These are phyloP conservation scores for Backusella macrospora DNA, from an alignment of 192 early-diverging fungal genomes.

Conservation along the genomic window DNA sequence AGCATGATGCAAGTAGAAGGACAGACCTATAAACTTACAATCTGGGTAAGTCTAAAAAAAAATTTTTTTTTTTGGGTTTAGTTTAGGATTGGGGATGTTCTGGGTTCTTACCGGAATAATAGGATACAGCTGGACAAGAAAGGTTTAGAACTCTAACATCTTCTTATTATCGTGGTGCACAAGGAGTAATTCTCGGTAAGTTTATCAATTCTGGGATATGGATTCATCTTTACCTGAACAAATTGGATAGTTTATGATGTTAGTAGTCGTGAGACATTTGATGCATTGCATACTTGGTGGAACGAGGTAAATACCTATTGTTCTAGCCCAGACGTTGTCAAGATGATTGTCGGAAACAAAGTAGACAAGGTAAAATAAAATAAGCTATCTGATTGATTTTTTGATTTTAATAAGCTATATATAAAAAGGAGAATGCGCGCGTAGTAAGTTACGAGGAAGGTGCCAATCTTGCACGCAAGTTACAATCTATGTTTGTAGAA, in stretches of 20 bases:
- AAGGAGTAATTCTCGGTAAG: slow-evolving; percentile 94
- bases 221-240: neutral
- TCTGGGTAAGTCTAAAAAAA: slow-evolving; percentile 70
- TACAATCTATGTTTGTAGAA: slow-evolving; percentile 95
- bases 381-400: slow-evolving; percentile 23
- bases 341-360: slow-evolving; percentile 99
- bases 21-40: slow-evolving; percentile 93
- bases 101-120: slow-evolving; percentile 10
- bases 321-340: slow-evolving; percentile 83
- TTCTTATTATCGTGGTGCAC: slow-evolving; percentile 96
- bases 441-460: slow-evolving; percentile 88
- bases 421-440: slow-evolving; percentile 53
- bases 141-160: slow-evolving; percentile 97
- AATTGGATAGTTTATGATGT: slow-evolving; percentile 91
- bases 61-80: neutral
- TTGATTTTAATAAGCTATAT: neutral
- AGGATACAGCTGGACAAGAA: slow-evolving; percentile 99
- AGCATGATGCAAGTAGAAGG: slow-evolving; percentile 84
- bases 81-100: neutral
- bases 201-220: neutral
- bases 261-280: slow-evolving; percentile 90
- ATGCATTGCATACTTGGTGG: slow-evolving; percentile 92
- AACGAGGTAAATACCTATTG: slow-evolving; percentile 94
- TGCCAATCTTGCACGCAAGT: slow-evolving; percentile 83
- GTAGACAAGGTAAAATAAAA: slow-evolving; percentile 83